Evolutionary conservation across 176 grass and related monocot genomes (phyloP).

Genomic region (Lolium multiflorum): DNA sequence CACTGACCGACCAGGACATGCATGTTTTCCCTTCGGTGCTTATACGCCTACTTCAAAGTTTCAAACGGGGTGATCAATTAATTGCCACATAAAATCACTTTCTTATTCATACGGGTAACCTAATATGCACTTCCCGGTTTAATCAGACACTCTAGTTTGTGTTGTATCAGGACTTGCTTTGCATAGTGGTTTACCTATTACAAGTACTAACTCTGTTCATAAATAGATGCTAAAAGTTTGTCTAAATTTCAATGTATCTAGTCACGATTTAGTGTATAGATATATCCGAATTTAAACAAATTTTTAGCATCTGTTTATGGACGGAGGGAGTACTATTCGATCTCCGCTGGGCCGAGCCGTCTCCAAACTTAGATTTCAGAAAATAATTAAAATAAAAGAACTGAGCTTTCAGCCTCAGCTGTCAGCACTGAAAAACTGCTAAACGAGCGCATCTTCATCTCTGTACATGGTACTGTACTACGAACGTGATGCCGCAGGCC

Average conservation of each 20-base stretch:
- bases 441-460: neutral
- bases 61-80: constrained; percentile 18
- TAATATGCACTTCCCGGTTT: neutral
- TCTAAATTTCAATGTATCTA: no score
- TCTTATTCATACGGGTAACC: neutral
- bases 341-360: neutral
- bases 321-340: neutral
- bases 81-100: neutral
- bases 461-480: neutral
- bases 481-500: neutral
- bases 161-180: constrained; percentile 38
- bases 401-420: neutral
- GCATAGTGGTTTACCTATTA: constrained; percentile 30
- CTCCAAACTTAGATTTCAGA: neutral
- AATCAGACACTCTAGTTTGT: neutral
- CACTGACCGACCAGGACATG: neutral
- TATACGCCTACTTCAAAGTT: neutral
- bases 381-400: no score
- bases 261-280: no score
- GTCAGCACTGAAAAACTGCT: neutral
- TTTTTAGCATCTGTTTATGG: no score
- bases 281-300: no score
- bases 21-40: neutral
- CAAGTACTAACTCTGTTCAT: no score
- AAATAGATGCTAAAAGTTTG: no score